Evolutionary conservation across 768 basidiomycete genomes (phyloP).

Genomic region (Boletales sp.): DNA sequence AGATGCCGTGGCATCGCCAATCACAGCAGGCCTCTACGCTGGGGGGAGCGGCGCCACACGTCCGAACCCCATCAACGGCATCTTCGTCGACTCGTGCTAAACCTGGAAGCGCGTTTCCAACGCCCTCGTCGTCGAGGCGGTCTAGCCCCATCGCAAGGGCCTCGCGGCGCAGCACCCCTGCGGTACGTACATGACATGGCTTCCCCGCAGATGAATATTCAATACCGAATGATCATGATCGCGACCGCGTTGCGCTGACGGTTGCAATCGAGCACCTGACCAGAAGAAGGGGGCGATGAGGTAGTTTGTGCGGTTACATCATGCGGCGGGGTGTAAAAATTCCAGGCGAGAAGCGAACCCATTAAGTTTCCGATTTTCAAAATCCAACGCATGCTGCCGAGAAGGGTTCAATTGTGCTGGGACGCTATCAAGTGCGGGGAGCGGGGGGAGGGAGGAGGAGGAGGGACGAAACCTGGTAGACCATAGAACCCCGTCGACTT

Average conservation of each 20-base stretch:
- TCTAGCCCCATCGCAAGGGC: conserved; percentile 32
- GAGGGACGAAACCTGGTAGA: too few relatives aligned
- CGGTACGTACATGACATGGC: conserved; percentile 16
- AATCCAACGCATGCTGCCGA: conserved; percentile 12
- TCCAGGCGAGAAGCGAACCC: conserved; percentile 26
- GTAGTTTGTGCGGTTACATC: too few relatives aligned
- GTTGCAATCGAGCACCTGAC: conserved; percentile 17
- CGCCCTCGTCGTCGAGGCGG: conserved; percentile 30
- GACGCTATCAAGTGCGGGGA: conserved; percentile 25
- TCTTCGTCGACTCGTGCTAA: conserved; percentile 25
- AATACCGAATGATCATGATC: neutral
- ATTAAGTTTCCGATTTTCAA: conserved; percentile 32
- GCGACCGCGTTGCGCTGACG: neutral
- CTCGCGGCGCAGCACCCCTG: conserved; percentile 24
- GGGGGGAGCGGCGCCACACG: conserved; percentile 10
- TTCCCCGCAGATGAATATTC: conserved; percentile 28
- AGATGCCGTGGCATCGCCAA: conserved; percentile 28
- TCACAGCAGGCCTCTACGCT: neutral
- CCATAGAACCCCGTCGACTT: too few relatives aligned
- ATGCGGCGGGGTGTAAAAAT: conserved; percentile 16
- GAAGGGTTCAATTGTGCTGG: conserved; percentile 9
- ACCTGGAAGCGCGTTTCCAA: conserved; percentile 23
- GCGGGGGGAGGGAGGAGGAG: neutral
- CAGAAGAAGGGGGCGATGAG: neutral
- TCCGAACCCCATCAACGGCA: conserved; percentile 20